Base-by-base conservation (phyloP, 2,329 filamentous ascomycete genomes). In the Coniochaeta ligniaria region DNA sequence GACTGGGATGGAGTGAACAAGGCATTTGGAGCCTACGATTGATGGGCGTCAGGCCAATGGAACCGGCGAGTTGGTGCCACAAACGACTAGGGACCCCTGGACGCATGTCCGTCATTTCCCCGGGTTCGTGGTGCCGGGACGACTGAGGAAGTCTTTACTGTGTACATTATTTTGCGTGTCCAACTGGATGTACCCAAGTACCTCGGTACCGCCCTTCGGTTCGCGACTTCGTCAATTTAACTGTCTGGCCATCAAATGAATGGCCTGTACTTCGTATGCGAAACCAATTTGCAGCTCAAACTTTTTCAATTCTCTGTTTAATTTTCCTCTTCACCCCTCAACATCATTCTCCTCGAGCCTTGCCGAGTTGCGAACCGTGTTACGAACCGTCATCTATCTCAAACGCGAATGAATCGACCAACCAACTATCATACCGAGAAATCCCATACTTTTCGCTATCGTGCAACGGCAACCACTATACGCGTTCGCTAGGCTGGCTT, bases 1-100 rank as follows among this genome's bases (percentile, higher is more conserved):
- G 64, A 60, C 2, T 68, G 66, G 67, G 62, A 68, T 5, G 67
- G 65, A 2, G 61, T 69, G 2, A 69, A 69, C 56, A 66, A 60
- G 58, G 63, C 36, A 6, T 69, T 69, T 28, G 63, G 52, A 55
- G 43, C 20, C n/a, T n/a, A n/a, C n/a, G n/a, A n/a, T n/a, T n/a
- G n/a, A n/a, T n/a, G n/a, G n/a, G n/a, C n/a, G n/a, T n/a, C n/a
- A n/a, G n/a, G 35, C 16, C 11, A 38, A 12, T 38, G 9, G 35
- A 38, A 38, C 12, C 38, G 5, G 16, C 38, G 11, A 16, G 9
- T 5, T 41, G 38, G 38, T 20, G 38, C 38, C 38, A 16, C 38
- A 41, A 16, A 20, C 16, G 38, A 41, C 38, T 41, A n/a, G 43
- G 43, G 43, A 12, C 43, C 43, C 43, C 43, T 47, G 43, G 43